Evolutionary conservation across 768 basidiomycete genomes (phyloP).

Genomic region (Lactarius pseudohatsudake): DNA sequence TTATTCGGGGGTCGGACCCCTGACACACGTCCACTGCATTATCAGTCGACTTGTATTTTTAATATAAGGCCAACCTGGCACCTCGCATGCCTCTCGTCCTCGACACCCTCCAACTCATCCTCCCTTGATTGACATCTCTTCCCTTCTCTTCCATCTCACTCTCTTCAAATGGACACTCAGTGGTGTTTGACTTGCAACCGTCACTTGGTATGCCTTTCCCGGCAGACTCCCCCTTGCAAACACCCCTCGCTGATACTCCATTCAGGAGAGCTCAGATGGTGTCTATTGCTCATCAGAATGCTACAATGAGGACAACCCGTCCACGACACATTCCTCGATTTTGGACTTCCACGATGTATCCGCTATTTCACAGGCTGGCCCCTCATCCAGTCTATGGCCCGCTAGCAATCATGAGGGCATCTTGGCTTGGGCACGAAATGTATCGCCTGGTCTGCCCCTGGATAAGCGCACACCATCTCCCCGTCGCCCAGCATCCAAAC

Average conservation of each 20-base stretch:
- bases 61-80: constrained; percentile 24
- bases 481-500: constrained; percentile 14
- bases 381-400: constrained; percentile 19
- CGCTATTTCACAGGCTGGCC: constrained; percentile 15
- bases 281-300: constrained; percentile 59
- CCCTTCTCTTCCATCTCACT: constrained; percentile 17
- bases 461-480: constrained; percentile 27
- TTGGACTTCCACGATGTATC: constrained; percentile 18
- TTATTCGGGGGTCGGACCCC: constrained; percentile 23
- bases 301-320: constrained; percentile 36
- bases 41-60: constrained; percentile 19
- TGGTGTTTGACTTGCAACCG: constrained; percentile 70
- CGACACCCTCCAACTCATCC: constrained; percentile 25
- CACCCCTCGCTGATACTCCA: constrained; percentile 30
- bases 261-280: constrained; percentile 37
- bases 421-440: constrained; percentile 40
- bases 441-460: constrained; percentile 31
- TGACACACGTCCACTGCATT: constrained; percentile 11
- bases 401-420: constrained; percentile 48
- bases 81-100: constrained; percentile 17
- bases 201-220: constrained; percentile 48
- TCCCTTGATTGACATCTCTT: constrained; percentile 29
- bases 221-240: constrained; percentile 1
- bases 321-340: constrained; percentile 22
- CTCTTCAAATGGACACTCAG: constrained; percentile 56